phyloP scores from a whole-genome alignment of 345 rosid species.

The Trapa incisa region DNA sequence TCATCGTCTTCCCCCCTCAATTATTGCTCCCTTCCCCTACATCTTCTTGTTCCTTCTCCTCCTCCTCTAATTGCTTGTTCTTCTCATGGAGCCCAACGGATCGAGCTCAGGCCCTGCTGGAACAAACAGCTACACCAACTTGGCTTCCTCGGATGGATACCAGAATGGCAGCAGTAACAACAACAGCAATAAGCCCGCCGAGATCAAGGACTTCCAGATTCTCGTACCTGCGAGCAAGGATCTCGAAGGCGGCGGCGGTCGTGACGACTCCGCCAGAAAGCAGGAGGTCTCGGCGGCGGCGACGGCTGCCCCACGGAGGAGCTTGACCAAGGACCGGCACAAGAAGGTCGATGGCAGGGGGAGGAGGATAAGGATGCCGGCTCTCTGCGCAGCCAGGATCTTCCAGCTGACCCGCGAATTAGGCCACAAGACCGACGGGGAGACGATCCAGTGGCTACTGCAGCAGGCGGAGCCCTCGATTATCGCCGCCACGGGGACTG shows the following conservation, averaged over 20 bases:
- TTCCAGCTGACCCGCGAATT: conserved; percentile 62
- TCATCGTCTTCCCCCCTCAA: background rate
- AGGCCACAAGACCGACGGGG: conserved; percentile 68
- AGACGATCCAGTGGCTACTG: conserved; percentile 62
- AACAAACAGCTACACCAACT: background rate
- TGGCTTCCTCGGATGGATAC: conserved; percentile 1
- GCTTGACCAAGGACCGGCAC: conserved; percentile 63
- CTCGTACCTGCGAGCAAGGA: conserved; percentile 28
- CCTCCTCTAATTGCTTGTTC: too few relatives aligned
- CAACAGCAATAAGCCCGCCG: conserved; percentile 29
- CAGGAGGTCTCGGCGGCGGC: conserved; percentile 25
- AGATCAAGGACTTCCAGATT: conserved; percentile 36
- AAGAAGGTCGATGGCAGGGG: conserved; percentile 69
- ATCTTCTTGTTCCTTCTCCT: background rate
- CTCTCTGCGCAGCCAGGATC: conserved; percentile 63
- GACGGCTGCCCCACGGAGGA: conserved; percentile 22
- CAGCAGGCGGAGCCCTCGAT: conserved; percentile 59
- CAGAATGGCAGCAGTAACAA: conserved; percentile 6
- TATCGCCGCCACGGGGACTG: conserved; percentile 60
- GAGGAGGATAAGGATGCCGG: conserved; percentile 68
- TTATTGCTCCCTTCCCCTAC: background rate
- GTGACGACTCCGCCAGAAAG: conserved; percentile 12
- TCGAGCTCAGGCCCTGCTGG: conserved; percentile 20
- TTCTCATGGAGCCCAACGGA: conserved; percentile 38
- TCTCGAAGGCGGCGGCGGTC: conserved; percentile 12